phyloP scores from a whole-genome alignment of 768 basidiomycete genomes.

The Boletus vinaceobasis region DNA sequence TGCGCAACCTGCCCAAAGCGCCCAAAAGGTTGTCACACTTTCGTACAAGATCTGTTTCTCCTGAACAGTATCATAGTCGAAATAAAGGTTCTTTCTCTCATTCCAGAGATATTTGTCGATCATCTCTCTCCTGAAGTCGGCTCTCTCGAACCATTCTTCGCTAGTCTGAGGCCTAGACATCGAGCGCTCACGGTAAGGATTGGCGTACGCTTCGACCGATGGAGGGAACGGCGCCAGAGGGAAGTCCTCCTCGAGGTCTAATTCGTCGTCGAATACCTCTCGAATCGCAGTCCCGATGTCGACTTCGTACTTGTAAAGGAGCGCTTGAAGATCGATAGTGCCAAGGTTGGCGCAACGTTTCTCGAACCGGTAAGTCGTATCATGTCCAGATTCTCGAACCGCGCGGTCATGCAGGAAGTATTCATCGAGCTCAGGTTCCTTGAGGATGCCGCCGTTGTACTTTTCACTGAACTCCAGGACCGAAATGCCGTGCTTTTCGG shows the following conservation, averaged over 20 bases:
- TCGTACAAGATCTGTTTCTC: slow-evolving; percentile 93
- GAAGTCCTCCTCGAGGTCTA: slow-evolving; percentile 93
- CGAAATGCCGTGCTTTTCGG: slow-evolving; percentile 86
- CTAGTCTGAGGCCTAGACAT: slow-evolving; percentile 62
- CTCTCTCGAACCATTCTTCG: slow-evolving; percentile 91
- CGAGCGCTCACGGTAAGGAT: slow-evolving; percentile 57
- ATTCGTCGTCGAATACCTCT: slow-evolving; percentile 89
- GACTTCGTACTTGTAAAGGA: slow-evolving; percentile 97
- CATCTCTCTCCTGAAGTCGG: slow-evolving; percentile 73
- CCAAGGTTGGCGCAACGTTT: slow-evolving; percentile 96
- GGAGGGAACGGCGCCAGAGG: slow-evolving; percentile 89
- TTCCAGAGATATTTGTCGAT: slow-evolving; percentile 98
- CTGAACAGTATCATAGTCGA: slow-evolving; percentile 92
- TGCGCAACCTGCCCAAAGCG: slow-evolving; percentile 96
- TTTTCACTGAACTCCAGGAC: slow-evolving; percentile 95
- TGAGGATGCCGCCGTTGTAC: slow-evolving; percentile 81
- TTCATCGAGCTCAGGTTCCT: slow-evolving; percentile 88
- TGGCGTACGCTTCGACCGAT: slow-evolving; percentile 64
- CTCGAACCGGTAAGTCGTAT: slow-evolving; percentile 96
- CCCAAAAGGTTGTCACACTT: slow-evolving; percentile 95
- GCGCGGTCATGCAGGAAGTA: slow-evolving; percentile 97
- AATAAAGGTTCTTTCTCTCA: slow-evolving; percentile 90
- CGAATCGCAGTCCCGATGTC: slow-evolving; percentile 98
- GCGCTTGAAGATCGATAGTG: slow-evolving; percentile 91
- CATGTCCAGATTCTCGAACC: slow-evolving; percentile 94